Evolutionary conservation across 306 rosid species (phyloP).

Genomic region (Calophaca sinica): DNA sequence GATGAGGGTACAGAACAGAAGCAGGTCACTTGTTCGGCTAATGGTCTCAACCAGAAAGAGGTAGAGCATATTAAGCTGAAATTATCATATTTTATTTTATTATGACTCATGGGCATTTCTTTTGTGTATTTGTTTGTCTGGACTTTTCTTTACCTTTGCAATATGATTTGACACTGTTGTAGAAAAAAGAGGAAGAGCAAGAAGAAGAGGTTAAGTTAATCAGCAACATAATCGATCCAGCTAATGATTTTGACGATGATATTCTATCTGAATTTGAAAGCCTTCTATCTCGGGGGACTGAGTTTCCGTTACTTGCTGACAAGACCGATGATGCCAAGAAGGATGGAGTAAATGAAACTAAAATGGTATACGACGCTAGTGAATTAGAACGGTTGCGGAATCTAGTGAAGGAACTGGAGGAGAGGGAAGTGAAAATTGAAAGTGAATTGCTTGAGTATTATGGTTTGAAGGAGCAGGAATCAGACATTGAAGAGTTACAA

Average conservation of each 20-base stretch:
- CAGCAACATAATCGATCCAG: constrained; percentile 72
- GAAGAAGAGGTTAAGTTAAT: constrained; percentile 78
- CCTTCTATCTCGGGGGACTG: constrained; percentile 84
- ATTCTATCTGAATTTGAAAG: constrained; percentile 76
- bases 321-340: constrained; percentile 45
- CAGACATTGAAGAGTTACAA: constrained; percentile 68
- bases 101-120: constrained; percentile 18
- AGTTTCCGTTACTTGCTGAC: constrained; percentile 68
- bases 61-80: constrained; percentile 52
- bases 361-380: constrained; percentile 70
- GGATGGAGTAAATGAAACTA: constrained; percentile 65
- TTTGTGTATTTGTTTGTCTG: not conserved
- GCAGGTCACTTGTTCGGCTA: constrained; percentile 61
- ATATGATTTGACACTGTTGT: constrained; percentile 45
- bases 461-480: constrained; percentile 83
- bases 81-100: not conserved
- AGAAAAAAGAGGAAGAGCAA: constrained; percentile 76
- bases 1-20: constrained; percentile 50
- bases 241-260: constrained; percentile 66
- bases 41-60: constrained; percentile 56
- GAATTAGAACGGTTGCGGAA: constrained; percentile 69
- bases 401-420: constrained; percentile 86
- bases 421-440: constrained; percentile 91
- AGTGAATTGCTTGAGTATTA: constrained; percentile 85
- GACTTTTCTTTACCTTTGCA: constrained; percentile 25